A percentile compares a stretch with the other conserved stretches of the same genome.
Conservation (phyloP, 129 eudicot species). For the Flaveria robusta region DNA sequence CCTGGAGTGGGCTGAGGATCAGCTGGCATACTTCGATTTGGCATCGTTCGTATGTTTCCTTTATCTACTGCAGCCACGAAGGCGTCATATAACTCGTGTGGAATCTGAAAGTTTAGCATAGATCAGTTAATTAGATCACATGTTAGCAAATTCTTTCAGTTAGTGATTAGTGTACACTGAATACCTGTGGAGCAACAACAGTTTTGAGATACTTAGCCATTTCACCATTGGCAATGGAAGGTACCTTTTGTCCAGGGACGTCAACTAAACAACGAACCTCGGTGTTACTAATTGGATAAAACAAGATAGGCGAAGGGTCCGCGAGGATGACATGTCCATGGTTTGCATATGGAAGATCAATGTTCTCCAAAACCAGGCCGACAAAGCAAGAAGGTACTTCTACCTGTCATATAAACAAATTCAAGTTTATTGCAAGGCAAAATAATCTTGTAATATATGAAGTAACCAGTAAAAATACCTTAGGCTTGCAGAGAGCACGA, state of each 20-base stretch:
- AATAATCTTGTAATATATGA: not conserved
- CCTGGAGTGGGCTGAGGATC: constrained; percentile 48
- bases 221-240: constrained; percentile 48
- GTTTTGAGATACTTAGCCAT: constrained; percentile 44
- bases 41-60: constrained; percentile 52
- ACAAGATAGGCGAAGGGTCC: constrained; percentile 44
- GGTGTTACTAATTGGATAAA: constrained; percentile 45
- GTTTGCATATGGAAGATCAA: constrained; percentile 41
- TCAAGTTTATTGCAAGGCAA: not conserved
- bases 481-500: constrained; percentile 39
- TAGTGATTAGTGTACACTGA: not conserved
- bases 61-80: constrained; percentile 46
- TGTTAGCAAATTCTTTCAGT: not conserved
- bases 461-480: constrained; percentile 17
- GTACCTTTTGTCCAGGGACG: constrained; percentile 50
- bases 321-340: constrained; percentile 47
- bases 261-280: constrained; percentile 35
- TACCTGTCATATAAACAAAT: constrained; percentile 30
- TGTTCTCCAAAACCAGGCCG: constrained; percentile 45
- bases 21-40: constrained; percentile 61
- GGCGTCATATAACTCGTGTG: constrained; percentile 43
- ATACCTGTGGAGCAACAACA: constrained; percentile 52
- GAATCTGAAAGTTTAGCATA: constrained; percentile 36
- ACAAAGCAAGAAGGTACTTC: constrained; percentile 54
- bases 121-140: not conserved